Evolutionary conservation across 352 stramenopile species (phyloP).

Genomic region (Phytophthora cactorum): DNA sequence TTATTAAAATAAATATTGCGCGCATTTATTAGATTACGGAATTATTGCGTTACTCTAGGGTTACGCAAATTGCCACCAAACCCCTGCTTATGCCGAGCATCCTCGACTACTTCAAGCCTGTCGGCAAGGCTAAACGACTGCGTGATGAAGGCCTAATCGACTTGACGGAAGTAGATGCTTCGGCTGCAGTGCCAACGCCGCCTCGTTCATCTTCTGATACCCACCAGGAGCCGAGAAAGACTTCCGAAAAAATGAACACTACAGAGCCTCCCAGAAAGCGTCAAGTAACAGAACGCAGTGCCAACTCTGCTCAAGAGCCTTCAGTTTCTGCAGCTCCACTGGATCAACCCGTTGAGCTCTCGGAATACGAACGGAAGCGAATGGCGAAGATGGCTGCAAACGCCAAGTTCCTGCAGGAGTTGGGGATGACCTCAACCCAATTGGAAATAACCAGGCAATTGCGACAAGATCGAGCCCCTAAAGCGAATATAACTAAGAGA

Average conservation of each 20-base stretch:
- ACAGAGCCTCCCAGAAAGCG: conserved; percentile 8
- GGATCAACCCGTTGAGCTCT: conserved; percentile 19
- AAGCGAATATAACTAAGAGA: conserved; percentile 3
- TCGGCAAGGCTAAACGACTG: conserved; percentile 14
- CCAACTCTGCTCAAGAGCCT: not conserved
- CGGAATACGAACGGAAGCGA: conserved; percentile 57
- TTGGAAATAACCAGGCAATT: conserved; percentile 28
- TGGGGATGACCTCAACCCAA: conserved; percentile 44
- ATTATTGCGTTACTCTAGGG: no score
- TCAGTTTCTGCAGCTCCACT: not conserved
- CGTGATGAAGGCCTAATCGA: not conserved
- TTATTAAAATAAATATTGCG: no score
- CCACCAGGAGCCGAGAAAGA: conserved; percentile 2
- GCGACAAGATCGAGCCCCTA: conserved; percentile 2
- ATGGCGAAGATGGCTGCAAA: conserved; percentile 48
- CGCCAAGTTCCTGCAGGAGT: conserved; percentile 46
- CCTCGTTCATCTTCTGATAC: conserved; percentile 1
- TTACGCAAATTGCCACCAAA: not conserved
- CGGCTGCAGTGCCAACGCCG: conserved; percentile 1
- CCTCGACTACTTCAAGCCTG: conserved; percentile 38
- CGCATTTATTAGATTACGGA: no score
- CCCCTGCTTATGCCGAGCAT: conserved; percentile 27
- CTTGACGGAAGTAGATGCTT: not conserved
- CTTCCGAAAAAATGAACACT: not conserved
- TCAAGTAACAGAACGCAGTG: not conserved